Evolutionary conservation across 768 basidiomycete species (phyloP), one percentile per base, ranked within the genome.

Genomic region (Solioccasus polychromus): DNA sequence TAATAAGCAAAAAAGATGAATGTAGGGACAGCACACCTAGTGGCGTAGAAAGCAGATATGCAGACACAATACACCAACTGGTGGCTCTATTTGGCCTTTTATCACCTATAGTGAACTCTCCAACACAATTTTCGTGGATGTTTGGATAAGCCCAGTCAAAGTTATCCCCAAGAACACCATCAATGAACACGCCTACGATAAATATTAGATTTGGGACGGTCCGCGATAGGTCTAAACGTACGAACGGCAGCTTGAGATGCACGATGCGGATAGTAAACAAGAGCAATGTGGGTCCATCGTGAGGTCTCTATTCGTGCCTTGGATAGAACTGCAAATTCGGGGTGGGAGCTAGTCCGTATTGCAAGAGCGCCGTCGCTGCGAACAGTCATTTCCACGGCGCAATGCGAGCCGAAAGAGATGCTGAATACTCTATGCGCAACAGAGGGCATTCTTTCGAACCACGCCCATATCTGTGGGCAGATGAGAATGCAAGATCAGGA

Each of bases 211-310:
- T 9, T 20, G 38, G 26, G 10, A 36, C 26, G 12, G 22, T 5
- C 8, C 7, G 19, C 4, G 30, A 31, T 36, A 42, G 14, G 31
- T n/a, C 9, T 23, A 4, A 42, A 67, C 78, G 53, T 62, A 86
- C 88, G 79, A 44, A 88, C 71, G 39, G 74, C 78, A 0, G 85
- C 79, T 43, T 74, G 76, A 5, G 76, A 70, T 6, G 70, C 64
- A 36, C 73, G 69, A 47, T 79, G 75, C 0, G 83, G 79, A 57
- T 87, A 72, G 57, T 87, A 78, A 7, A 87, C 79, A 15, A 92
- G 64, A 1, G 76, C 58, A 10, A 92, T 50, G 56, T 92, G 89
- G 0, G 81, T 80, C 89, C 90, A 92, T 8, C 82, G 76, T 7
- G 70, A 70, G 44, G 74, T 78, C 25, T 72, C 66, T 11, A 89